These are phyloP conservation scores for Candida ipomoeae DNA, from an alignment of 805 yeast species.

Conservation along the genomic window DNA sequence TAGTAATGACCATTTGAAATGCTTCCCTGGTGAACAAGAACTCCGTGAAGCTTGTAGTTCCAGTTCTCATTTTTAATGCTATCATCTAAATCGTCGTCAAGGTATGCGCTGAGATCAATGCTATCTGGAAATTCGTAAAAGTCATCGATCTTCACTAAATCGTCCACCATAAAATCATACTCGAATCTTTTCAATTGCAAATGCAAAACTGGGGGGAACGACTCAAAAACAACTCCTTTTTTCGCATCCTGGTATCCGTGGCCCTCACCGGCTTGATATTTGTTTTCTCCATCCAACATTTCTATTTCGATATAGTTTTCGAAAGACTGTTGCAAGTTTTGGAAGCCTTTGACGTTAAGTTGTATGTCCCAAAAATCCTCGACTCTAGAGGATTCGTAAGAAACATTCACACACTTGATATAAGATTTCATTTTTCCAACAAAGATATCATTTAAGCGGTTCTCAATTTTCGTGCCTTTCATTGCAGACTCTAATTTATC, in stretches of 20 bases:
- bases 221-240: conserved; percentile 89
- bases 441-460: conserved; percentile 64
- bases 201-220: conserved; percentile 90
- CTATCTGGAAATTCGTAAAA: conserved; percentile 82
- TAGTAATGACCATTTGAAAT: conserved; percentile 95
- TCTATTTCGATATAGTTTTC: conserved; percentile 85
- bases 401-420: conserved; percentile 87
- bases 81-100: conserved; percentile 53
- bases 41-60: conserved; percentile 86
- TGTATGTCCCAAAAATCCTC: conserved; percentile 99
- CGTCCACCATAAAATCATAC: conserved; percentile 86
- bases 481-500: conserved; percentile 85
- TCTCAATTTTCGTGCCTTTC: conserved; percentile 75
- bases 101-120: conserved; percentile 74
- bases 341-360: conserved; percentile 82
- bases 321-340: conserved; percentile 69
- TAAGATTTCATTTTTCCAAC: conserved; percentile 97
- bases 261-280: conserved; percentile 83
- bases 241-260: conserved; percentile 92
- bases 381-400: conserved; percentile 83
- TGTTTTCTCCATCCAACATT: conserved; percentile 88
- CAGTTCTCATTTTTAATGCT: conserved; percentile 52
- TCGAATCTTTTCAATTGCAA: conserved; percentile 92
- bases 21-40: conserved; percentile 93
- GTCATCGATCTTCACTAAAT: conserved; percentile 87